Percentiles rank a stretch among this genome's conserved stretches.
phyloP scores from a whole-genome alignment of 2,329 filamentous ascomycete species.

The Beauveria sp. region DNA sequence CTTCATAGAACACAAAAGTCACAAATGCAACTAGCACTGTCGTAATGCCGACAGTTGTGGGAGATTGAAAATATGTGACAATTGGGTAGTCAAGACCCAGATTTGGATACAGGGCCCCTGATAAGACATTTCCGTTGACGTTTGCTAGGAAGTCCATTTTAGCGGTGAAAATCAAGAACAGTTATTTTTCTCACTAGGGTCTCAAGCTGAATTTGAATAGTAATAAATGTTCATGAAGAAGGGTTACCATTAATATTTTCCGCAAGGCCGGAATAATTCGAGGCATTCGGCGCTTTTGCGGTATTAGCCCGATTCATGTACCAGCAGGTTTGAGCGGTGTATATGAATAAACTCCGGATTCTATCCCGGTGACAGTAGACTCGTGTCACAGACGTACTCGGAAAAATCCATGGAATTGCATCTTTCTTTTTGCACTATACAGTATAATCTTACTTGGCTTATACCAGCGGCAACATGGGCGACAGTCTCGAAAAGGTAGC shows the following conservation, averaged over 20 bases:
- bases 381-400: background rate
- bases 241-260: too few species aligned
- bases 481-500: background rate
- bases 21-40: background rate
- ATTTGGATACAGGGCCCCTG: background rate
- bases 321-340: background rate
- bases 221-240: background rate
- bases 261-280: background rate
- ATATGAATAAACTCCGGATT: background rate
- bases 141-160: background rate
- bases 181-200: background rate
- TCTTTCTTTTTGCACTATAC: background rate
- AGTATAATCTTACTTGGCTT: background rate
- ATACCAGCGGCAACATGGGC: background rate
- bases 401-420: background rate
- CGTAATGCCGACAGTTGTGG: background rate
- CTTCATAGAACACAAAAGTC: background rate
- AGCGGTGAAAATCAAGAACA: background rate
- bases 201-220: background rate
- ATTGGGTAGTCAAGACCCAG: background rate
- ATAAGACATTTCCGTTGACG: background rate
- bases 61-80: background rate
- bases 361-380: background rate
- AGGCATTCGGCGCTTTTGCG: background rate
- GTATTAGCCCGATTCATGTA: background rate